Percentiles rank a stretch among this genome's conserved stretches.
phyloP scores from a whole-genome alignment of 2,329 filamentous ascomycete species.

The Calonectria ilicicola region DNA sequence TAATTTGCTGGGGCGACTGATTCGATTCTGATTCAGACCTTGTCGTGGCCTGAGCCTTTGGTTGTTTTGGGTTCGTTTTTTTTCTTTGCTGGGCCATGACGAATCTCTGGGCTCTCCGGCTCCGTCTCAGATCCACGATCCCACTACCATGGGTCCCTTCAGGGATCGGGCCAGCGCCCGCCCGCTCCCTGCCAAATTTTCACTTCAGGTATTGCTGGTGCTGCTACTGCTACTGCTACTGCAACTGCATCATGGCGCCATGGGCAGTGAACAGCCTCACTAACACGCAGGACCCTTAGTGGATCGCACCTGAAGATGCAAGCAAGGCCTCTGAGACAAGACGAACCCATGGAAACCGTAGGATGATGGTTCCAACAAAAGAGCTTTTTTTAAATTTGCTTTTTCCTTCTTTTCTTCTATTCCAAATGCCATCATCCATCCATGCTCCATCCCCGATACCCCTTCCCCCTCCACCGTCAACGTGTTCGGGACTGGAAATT shows the following conservation, averaged over 20 bases:
- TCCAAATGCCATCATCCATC: too few species aligned
- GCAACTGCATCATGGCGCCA: neutral
- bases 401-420: too few species aligned
- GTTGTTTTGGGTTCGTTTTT: too few species aligned
- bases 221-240: too few species aligned
- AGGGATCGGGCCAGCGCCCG: too few species aligned
- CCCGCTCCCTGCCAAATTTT: too few species aligned
- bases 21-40: neutral
- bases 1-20: neutral
- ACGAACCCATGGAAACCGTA: neutral
- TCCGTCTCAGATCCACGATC: conserved; percentile 4
- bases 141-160: neutral
- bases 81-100: neutral
- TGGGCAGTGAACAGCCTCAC: neutral
- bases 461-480: too few species aligned
- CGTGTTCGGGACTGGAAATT: neutral
- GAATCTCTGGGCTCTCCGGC: neutral
- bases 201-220: too few species aligned
- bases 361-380: too few species aligned
- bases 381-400: too few species aligned
- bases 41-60: neutral
- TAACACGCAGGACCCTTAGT: neutral
- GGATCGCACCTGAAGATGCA: neutral
- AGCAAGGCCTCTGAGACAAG: neutral
- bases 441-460: too few species aligned